Evolutionary conservation across 164 flowering plant species (phyloP).

Genomic region (Piper longum): DNA sequence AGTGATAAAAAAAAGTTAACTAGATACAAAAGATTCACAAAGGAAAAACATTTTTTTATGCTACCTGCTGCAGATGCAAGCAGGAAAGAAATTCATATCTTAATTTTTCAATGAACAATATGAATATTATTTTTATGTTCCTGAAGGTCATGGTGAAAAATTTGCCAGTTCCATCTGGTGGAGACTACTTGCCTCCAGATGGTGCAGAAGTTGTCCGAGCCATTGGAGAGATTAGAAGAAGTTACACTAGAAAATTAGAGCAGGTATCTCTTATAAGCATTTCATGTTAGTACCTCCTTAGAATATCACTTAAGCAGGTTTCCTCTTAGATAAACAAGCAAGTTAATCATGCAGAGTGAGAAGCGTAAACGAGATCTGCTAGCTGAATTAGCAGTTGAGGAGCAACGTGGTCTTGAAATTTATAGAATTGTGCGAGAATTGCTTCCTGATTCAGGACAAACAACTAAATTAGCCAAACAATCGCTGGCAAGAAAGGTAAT

Average conservation of each 20-base stretch:
- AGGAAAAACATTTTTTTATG: no score
- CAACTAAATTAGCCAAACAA: conserved; percentile 24
- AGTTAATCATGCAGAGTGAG: conserved; percentile 35
- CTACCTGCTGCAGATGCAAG: background rate
- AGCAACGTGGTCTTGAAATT: conserved; percentile 50
- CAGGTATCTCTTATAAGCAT: conserved; percentile 26
- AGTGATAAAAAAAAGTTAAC: no score
- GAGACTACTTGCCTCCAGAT: conserved; percentile 18
- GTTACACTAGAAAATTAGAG: conserved; percentile 37
- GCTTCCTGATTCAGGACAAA: conserved; percentile 34
- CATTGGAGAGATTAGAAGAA: conserved; percentile 33
- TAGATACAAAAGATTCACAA: no score
- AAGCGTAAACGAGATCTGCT: conserved; percentile 61
- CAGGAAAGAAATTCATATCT: background rate
- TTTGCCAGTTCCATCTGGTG: conserved; percentile 12
- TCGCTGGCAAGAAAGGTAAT: conserved; percentile 48
- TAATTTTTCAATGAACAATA: background rate
- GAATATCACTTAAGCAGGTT: background rate
- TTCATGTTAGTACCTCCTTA: background rate
- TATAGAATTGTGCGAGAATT: conserved; percentile 51
- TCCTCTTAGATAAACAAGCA: background rate
- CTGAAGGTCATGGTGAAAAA: conserved; percentile 38
- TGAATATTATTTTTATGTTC: background rate
- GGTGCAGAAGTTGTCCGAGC: conserved; percentile 28
- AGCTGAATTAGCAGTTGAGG: conserved; percentile 55